Percentiles rank a stretch among this genome's conserved stretches.
These are phyloP conservation scores for Lactarius hengduanensis DNA, from an alignment of 768 basidiomycete genomes.

Conservation along the genomic window DNA sequence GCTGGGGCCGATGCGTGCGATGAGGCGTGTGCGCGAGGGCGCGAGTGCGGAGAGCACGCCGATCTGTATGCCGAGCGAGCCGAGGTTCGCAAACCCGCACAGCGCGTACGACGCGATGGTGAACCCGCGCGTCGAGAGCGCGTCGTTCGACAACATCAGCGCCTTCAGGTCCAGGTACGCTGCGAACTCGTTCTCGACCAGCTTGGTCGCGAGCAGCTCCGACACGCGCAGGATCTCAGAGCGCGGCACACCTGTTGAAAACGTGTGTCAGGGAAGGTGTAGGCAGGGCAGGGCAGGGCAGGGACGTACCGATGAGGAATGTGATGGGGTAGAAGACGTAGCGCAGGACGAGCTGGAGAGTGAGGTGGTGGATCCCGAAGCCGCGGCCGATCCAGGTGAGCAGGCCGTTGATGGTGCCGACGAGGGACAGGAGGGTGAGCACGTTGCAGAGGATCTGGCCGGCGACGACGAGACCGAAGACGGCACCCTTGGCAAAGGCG, in stretches of 20 bases:
- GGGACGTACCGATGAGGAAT: conserved; percentile 57
- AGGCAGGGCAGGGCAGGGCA: too few species aligned
- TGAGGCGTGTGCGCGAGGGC: conserved; percentile 64
- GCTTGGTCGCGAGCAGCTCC: conserved; percentile 79
- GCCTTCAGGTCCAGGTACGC: conserved; percentile 62
- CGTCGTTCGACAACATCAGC: conserved; percentile 44
- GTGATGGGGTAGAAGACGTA: conserved; percentile 88
- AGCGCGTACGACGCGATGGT: conserved; percentile 85
- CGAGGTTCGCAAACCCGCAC: conserved; percentile 88
- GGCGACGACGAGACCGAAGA: conserved; percentile 82
- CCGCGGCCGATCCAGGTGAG: conserved; percentile 88
- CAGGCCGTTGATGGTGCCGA: conserved; percentile 78
- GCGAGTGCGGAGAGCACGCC: conserved; percentile 72
- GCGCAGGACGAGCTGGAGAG: conserved; percentile 79
- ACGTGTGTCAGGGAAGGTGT: conserved; percentile 7
- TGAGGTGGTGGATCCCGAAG: conserved; percentile 79
- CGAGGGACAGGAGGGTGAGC: conserved; percentile 78
- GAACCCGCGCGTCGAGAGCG: conserved; percentile 70
- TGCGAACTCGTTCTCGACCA: conserved; percentile 85
- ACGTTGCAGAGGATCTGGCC: conserved; percentile 89
- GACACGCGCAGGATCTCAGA: conserved; percentile 79
- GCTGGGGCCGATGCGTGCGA: conserved; percentile 65
- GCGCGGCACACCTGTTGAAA: conserved; percentile 63
- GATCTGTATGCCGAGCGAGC: conserved; percentile 84
- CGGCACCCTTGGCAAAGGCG: conserved; percentile 82